A percentile compares a stretch with the other conserved stretches of the same genome.
Conservation (phyloP, 805 yeast genomes). For the Sugiyamaella lignohabitans region DNA sequence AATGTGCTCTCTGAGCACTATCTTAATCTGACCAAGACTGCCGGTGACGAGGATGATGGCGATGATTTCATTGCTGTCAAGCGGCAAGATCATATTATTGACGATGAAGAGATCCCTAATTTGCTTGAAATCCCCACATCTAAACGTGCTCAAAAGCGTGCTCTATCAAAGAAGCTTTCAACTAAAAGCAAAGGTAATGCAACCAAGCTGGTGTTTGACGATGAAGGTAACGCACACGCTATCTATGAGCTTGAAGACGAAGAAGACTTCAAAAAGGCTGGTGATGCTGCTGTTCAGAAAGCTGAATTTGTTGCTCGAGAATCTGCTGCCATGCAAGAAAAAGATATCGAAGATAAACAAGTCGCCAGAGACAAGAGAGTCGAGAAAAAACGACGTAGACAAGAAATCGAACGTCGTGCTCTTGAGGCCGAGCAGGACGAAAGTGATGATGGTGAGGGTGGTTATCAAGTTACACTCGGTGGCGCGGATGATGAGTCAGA, state of each 20-base stretch:
- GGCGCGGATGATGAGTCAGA: constrained; percentile 25
- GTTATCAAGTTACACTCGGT: constrained; percentile 28
- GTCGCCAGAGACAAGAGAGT: constrained; percentile 68
- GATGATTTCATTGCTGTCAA: constrained; percentile 79
- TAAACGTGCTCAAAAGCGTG: constrained; percentile 77
- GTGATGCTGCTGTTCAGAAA: constrained; percentile 65
- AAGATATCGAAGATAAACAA: constrained; percentile 72
- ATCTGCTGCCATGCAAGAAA: constrained; percentile 56
- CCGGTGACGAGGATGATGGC: constrained; percentile 46
- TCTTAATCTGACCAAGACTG: constrained; percentile 54
- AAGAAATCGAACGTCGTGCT: constrained; percentile 52
- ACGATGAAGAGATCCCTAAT: constrained; percentile 39
- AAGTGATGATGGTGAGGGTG: constrained; percentile 32
- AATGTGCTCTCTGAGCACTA: constrained; percentile 87
- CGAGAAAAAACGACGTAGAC: constrained; percentile 84
- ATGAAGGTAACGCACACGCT: constrained; percentile 89
- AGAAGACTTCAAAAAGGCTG: constrained; percentile 69
- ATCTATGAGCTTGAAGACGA: constrained; percentile 87
- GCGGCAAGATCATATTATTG: constrained; percentile 65
- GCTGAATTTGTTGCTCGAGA: constrained; percentile 61
- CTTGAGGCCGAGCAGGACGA: constrained; percentile 37
- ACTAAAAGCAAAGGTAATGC: constrained; percentile 57
- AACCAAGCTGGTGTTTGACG: constrained; percentile 80
- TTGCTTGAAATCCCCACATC: constrained; percentile 66
- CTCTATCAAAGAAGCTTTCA: constrained; percentile 77